These are phyloP conservation scores for Pisolithus albus DNA, from an alignment of 768 basidiomycete genomes.

Conservation along the genomic window DNA sequence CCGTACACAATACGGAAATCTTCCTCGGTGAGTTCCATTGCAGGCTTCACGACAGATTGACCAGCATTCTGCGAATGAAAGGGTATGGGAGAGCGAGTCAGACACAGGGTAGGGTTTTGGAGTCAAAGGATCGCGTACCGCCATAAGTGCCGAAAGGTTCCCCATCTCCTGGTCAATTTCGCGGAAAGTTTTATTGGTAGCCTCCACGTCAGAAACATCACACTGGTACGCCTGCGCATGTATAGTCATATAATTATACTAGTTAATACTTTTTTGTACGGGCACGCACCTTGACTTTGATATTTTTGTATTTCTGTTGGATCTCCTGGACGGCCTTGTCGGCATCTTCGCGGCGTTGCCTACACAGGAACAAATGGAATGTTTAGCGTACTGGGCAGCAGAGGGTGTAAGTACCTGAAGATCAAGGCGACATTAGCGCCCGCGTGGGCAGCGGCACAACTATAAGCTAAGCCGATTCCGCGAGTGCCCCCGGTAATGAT, in stretches of 20 bases:
- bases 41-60: conserved; percentile 56
- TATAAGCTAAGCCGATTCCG: conserved; percentile 54
- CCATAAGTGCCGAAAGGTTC: conserved; percentile 47
- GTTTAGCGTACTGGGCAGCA: background rate
- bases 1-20: conserved; percentile 52
- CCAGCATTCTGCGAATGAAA: conserved; percentile 45
- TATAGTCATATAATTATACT: background rate
- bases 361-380: background rate
- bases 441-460: conserved; percentile 45
- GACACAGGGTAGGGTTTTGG: no score
- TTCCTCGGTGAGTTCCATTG: conserved; percentile 45
- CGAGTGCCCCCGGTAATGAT: conserved; percentile 59
- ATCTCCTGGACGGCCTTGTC: conserved; percentile 42
- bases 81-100: background rate
- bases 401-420: conserved; percentile 34
- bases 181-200: conserved; percentile 38
- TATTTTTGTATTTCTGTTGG: conserved; percentile 36
- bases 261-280: background rate
- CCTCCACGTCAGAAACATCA: conserved; percentile 46
- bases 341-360: conserved; percentile 29
- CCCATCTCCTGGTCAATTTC: conserved; percentile 45
- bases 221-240: conserved; percentile 50
- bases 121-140: conserved; percentile 28
- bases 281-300: conserved; percentile 32
- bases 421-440: conserved; percentile 58